phyloP scores from a whole-genome alignment of 2,329 filamentous ascomycete species.

The Neofusicoccum parvum region DNA sequence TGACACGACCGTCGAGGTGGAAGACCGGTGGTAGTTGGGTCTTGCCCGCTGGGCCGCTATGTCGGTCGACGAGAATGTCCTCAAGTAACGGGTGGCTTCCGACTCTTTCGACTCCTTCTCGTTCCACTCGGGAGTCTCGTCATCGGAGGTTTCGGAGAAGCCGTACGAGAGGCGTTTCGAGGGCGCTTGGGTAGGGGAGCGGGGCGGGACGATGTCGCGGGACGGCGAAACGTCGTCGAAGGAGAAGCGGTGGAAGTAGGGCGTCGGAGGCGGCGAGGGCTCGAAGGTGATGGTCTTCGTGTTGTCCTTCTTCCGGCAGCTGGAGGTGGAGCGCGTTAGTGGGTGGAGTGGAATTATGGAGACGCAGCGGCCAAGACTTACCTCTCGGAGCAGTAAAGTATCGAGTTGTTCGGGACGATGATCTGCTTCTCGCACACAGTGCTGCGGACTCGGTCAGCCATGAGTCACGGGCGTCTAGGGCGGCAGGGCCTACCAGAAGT shows the following conservation, averaged over 20 bases:
- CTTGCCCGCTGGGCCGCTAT: constrained; percentile 21
- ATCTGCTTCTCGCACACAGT: constrained; percentile 69
- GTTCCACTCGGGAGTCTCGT: constrained; percentile 31
- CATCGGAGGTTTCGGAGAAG: constrained; percentile 47
- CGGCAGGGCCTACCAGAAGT: constrained; percentile 49
- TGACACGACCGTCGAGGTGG: constrained; percentile 33
- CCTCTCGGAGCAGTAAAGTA: constrained; percentile 68
- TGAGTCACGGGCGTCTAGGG: not conserved
- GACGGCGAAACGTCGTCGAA: constrained; percentile 39
- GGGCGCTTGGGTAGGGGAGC: constrained; percentile 48
- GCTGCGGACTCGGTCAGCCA: constrained; percentile 41
- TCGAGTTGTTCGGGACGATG: constrained; percentile 59
- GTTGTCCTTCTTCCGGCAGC: constrained; percentile 51
- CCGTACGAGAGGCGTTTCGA: constrained; percentile 43
- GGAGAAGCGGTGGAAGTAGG: constrained; percentile 37
- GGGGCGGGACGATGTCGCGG: constrained; percentile 50
- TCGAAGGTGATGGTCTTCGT: constrained; percentile 38
- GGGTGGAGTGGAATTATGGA: constrained; percentile 3
- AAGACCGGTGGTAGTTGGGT: constrained; percentile 39
- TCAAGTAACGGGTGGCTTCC: constrained; percentile 46
- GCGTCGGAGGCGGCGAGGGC: constrained; percentile 40
- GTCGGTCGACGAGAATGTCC: constrained; percentile 42
- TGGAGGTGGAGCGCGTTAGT: constrained; percentile 26
- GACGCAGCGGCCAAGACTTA: constrained; percentile 37
- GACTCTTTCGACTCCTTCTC: constrained; percentile 35